Base-by-base conservation (phyloP, 2,329 filamentous ascomycete genomes). In the Fusarium sambucinum region DNA sequence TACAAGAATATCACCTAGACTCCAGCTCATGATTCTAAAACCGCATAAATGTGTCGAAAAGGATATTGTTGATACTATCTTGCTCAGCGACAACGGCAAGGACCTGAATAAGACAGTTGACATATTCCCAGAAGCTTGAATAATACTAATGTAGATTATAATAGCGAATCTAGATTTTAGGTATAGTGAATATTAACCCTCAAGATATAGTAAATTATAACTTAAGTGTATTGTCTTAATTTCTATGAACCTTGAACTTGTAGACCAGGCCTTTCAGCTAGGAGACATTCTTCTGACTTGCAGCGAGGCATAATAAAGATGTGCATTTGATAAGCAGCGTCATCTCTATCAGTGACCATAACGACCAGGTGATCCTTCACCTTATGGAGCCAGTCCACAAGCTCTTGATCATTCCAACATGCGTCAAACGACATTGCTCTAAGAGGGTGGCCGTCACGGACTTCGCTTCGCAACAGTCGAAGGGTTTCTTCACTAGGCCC, bases 381-480 rank as follows among this genome's bases (percentile, higher is more conserved):
- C 21, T 35, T 21, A 1, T 25, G 4, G 5, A 29, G 17, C 51
- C 51, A 54, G 8, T 54, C 30, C n/a, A 11, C 2, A 1, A 45
- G 38, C 13, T 32, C 17, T 4, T 12, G 6, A 0, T 54, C 38
- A 21, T 21, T 13, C 4, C 6, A 12, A 21, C n/a, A 1, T 10
- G 21, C 5, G 1, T 35, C 29, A 2, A 54, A 45, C 14, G 16
- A 14, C 17, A 54, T 27, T 17, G 38, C 27, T 17, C 4, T 14
- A 1, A 5, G 5, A 35, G 17, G 1, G 4, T 16, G 17, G 0
- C 8, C 29, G 2, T 33, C 27, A 0, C 8, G 9, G 9, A 12
- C 4, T 0, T 6, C 38, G 4, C 21, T 54, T 19, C 13, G 12
- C 14, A 50, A 19, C 9, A 54, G 7, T 4, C 11, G 4, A 2